phyloP scores from a whole-genome alignment of 129 eudicot species.

The Mikania micrantha region DNA sequence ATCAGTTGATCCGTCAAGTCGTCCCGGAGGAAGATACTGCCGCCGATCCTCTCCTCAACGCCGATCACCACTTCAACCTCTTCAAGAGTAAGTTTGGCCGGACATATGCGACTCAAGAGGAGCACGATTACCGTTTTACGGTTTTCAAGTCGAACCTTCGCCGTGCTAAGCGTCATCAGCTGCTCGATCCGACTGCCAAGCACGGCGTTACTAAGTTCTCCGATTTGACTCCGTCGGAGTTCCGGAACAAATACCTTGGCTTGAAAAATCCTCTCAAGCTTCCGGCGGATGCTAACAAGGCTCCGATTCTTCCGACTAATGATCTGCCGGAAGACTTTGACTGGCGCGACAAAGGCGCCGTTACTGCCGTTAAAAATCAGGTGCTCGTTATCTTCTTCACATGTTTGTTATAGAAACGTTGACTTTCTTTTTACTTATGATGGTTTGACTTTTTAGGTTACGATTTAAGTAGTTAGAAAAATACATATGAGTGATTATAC shows the following conservation, averaged over 20 bases:
- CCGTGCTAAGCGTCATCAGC: slow-evolving; percentile 88
- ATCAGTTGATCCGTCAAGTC: slow-evolving; percentile 70
- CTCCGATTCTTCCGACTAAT: too few species aligned
- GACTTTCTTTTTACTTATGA: neutral
- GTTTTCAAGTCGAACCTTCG: slow-evolving; percentile 72
- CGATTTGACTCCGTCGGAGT: slow-evolving; percentile 77
- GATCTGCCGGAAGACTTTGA: too few species aligned
- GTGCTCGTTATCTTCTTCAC: slow-evolving; percentile 14
- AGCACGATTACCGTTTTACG: slow-evolving; percentile 56
- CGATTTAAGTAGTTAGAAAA: too few species aligned
- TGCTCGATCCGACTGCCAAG: slow-evolving; percentile 67
- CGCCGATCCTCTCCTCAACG: slow-evolving; percentile 48
- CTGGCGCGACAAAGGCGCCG: too few species aligned
- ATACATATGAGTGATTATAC: too few species aligned
- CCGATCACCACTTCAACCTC: slow-evolving; percentile 74
- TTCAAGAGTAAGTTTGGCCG: slow-evolving; percentile 60
- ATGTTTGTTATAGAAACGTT: neutral
- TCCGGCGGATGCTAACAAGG: slow-evolving; percentile 62
- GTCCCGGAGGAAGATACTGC: slow-evolving; percentile 32
- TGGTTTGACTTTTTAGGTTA: slow-evolving; percentile 6
- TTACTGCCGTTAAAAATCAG: too few species aligned
- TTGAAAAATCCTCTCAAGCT: slow-evolving; percentile 38
- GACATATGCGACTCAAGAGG: slow-evolving; percentile 54
- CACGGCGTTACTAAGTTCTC: slow-evolving; percentile 90
- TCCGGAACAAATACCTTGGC: slow-evolving; percentile 49